Percentiles rank a stretch among this genome's conserved stretches.
These are phyloP conservation scores for Acidiella bohemica DNA, from an alignment of 495 filamentous ascomycete species.

Conservation along the genomic window DNA sequence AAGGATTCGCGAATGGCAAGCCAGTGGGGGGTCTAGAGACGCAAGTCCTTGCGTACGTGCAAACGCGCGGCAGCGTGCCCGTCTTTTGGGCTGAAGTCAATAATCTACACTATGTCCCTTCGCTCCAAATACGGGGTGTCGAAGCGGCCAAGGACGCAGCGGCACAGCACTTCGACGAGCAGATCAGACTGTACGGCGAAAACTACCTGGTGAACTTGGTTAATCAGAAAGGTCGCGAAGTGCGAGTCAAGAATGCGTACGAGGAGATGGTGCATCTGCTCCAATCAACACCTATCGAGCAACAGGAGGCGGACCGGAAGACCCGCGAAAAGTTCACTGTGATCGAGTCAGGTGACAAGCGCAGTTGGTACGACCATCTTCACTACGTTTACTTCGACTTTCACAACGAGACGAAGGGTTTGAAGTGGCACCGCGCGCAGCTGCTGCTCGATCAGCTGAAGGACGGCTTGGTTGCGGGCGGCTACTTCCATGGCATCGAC, in stretches of 20 bases:
- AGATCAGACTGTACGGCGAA: conserved; percentile 83
- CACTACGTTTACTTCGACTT: conserved; percentile 98
- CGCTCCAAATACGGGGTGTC: conserved; percentile 70
- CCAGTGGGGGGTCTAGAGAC: conserved; percentile 52
- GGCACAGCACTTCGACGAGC: conserved; percentile 75
- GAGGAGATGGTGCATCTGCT: conserved; percentile 71
- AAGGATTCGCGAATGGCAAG: conserved; percentile 58
- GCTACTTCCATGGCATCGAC: conserved; percentile 87
- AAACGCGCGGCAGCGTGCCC: conserved; percentile 88
- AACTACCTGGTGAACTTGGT: conserved; percentile 95
- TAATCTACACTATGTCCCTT: conserved; percentile 74
- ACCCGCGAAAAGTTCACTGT: conserved; percentile 69
- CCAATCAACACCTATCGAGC: conserved; percentile 53
- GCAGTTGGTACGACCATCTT: conserved; percentile 59
- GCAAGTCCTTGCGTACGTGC: conserved; percentile 84
- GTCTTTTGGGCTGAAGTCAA: conserved; percentile 94
- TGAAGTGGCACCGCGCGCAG: conserved; percentile 85
- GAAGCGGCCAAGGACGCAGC: conserved; percentile 72
- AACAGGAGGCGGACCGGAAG: conserved; percentile 37
- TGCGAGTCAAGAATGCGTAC: conserved; percentile 76
- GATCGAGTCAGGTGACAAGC: conserved; percentile 49
- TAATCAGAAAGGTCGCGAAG: conserved; percentile 84
- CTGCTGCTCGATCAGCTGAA: conserved; percentile 68
- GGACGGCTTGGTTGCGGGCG: conserved; percentile 55
- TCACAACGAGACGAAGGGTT: conserved; percentile 88